Evolutionary conservation across 177 flowering plant species (phyloP).

Genomic region (Vitis hybrid): DNA sequence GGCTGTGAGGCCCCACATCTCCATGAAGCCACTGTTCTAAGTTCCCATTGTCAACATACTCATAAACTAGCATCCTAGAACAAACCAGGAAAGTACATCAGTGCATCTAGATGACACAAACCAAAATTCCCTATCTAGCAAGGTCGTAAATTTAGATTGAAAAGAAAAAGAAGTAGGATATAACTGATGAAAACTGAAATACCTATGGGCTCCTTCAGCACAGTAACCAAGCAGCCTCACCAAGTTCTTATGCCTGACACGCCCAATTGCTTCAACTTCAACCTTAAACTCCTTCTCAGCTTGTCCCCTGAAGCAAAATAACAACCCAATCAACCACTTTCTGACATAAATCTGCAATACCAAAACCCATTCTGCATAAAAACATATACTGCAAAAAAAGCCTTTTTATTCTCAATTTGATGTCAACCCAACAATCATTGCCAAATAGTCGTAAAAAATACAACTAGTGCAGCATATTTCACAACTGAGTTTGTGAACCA

Average conservation of each 20-base stretch:
- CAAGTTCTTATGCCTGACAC: conserved; percentile 77
- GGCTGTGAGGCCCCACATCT: conserved; percentile 65
- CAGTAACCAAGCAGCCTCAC: conserved; percentile 81
- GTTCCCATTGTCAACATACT: conserved; percentile 78
- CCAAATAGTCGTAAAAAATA: background rate
- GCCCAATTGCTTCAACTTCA: conserved; percentile 87
- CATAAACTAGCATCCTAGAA: conserved; percentile 79
- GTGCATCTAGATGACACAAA: background rate
- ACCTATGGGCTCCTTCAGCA: conserved; percentile 88
- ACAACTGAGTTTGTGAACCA: background rate
- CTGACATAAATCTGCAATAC: background rate
- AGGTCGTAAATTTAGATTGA: background rate
- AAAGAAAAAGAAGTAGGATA: background rate
- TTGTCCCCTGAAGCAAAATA: conserved; percentile 56
- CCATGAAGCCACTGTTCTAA: conserved; percentile 89
- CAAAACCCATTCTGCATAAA: background rate
- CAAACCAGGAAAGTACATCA: conserved; percentile 1
- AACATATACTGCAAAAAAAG: background rate
- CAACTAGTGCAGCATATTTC: background rate
- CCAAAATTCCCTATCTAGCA: background rate
- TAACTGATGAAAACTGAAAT: conserved; percentile 1
- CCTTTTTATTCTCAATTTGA: background rate
- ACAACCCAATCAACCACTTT: conserved; percentile 4
- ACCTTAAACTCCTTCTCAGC: conserved; percentile 88
- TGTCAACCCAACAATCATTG: background rate